These are phyloP conservation scores for Neoboletus subvelutipes DNA, from an alignment of 768 basidiomycete genomes.

Conservation along the genomic window DNA sequence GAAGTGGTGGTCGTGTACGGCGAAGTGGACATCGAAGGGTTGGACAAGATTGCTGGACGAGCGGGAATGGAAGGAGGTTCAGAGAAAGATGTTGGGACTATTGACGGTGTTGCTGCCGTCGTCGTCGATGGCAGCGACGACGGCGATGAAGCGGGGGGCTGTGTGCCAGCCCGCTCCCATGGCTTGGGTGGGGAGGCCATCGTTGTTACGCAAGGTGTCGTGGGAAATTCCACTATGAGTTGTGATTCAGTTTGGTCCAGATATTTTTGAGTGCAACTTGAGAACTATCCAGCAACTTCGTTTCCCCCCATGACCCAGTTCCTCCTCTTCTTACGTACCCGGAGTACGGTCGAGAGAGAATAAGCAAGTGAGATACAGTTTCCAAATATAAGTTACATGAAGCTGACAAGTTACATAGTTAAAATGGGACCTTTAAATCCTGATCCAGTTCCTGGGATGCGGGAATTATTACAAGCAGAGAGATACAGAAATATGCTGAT, in stretches of 20 bases:
- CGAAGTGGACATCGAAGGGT: conserved; percentile 36
- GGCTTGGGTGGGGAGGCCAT: conserved; percentile 91
- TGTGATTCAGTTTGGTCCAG: too few relatives aligned
- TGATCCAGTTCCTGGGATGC: conserved; percentile 26
- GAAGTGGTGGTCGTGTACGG: conserved; percentile 41
- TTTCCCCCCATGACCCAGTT: too few relatives aligned
- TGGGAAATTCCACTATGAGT: conserved; percentile 24
- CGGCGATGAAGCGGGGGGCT: conserved; percentile 31
- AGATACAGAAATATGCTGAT: neutral
- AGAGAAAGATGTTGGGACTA: conserved; percentile 25
- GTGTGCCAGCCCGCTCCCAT: conserved; percentile 68
- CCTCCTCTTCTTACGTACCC: neutral
- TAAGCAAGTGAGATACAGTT: neutral
- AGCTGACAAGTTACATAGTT: conserved; percentile 1
- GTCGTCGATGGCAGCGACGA: conserved; percentile 23
- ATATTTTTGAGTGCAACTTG: too few relatives aligned
- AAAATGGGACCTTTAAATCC: neutral
- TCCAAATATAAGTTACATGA: neutral
- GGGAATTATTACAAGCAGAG: neutral
- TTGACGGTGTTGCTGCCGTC: conserved; percentile 20
- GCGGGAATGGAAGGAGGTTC: conserved; percentile 54
- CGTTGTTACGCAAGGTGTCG: conserved; percentile 18
- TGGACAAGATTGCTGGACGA: conserved; percentile 54
- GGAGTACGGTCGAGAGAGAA: neutral
- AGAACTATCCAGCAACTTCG: too few relatives aligned